Evolutionary conservation across 2,329 filamentous ascomycete genomes (phyloP), one percentile per base, ranked within the genome.

Genomic region (Zarea fungicola): DNA sequence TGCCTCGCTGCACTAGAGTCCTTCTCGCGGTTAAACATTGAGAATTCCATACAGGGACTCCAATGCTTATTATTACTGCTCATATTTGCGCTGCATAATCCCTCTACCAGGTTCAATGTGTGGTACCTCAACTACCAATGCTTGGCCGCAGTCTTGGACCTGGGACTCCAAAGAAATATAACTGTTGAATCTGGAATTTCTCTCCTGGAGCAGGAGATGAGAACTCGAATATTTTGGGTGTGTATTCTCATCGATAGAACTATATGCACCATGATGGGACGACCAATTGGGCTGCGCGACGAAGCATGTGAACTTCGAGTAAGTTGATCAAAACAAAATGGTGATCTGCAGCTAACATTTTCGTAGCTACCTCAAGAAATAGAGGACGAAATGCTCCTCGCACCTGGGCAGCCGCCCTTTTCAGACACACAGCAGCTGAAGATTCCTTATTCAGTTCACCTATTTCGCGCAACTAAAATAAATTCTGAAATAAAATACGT

Each of bases 401-500:
- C n/a, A 0, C 16, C 42, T 1, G 25, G 34, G 16, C 48, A 51
- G 7, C 13, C 51, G 11, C 2, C 11, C 36, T 0, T 53, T 42
- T 3, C 55, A 54, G 8, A 41, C 6, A 35, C 46, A 26, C 46
- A 55, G 32, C 53, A 52, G 5, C 39, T 63, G 58, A 5, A 62
- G 61, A 70, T 75, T 55, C 57, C 65, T 1, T 73, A 66, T 42
- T 68, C 74, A 0, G 67, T 78, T 7, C 75, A 77, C 42, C 58
- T 78, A 0, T 78, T 78, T 56, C 66, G 60, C 41, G 64, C 74
- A 1, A 63, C 71, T 0, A 70, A 66, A 16, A 62, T 78, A 6
- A 80, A 78, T 49, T 79, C 77, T 0, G 76, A 80, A 55, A 77
- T 79, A n/a, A 79, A 79, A 59, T 78, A 78, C 41, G 65, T 79